Percentiles rank a stretch among this genome's conserved stretches.
phyloP scores from a whole-genome alignment of 1,284 basidiomycete genomes.

The Moesziomyces aphidis region DNA sequence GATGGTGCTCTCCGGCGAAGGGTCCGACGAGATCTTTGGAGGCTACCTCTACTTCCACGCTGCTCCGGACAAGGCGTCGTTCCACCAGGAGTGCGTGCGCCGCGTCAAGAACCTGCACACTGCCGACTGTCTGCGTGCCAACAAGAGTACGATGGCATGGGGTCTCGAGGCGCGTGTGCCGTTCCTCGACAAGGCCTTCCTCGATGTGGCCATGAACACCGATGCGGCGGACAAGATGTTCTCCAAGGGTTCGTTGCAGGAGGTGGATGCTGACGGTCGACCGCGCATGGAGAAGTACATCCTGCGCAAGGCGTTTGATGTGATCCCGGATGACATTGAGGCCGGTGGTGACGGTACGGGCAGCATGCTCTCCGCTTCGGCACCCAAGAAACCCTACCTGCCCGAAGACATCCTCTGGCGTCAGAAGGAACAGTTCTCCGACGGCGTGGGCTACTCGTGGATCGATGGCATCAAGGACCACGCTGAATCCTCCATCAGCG shows the following conservation, averaged over 20 bases:
- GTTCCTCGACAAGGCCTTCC: slow-evolving; percentile 96
- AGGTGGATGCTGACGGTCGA: slow-evolving; percentile 73
- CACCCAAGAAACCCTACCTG: slow-evolving; percentile 77
- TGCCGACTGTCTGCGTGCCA: slow-evolving; percentile 95
- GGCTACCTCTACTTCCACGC: slow-evolving; percentile 99
- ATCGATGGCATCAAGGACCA: slow-evolving; percentile 99
- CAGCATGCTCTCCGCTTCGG: slow-evolving; percentile 11
- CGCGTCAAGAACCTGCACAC: slow-evolving; percentile 99
- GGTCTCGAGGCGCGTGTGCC: slow-evolving; percentile 98
- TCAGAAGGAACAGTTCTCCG: slow-evolving; percentile 99
- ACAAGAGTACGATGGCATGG: slow-evolving; percentile 99
- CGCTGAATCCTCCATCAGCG: slow-evolving; percentile 80
- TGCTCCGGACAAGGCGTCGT: slow-evolving; percentile 86
- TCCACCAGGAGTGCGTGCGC: slow-evolving; percentile 95
- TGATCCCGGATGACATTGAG: slow-evolving; percentile 80
- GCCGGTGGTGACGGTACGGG: slow-evolving; percentile 45
- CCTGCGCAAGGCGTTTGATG: slow-evolving; percentile 95
- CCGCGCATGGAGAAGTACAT: slow-evolving; percentile 78
- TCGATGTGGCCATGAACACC: slow-evolving; percentile 92
- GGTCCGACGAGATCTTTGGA: slow-evolving; percentile 97
- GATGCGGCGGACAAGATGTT: slow-evolving; percentile 92
- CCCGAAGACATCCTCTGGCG: slow-evolving; percentile 96
- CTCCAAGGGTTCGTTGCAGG: slow-evolving; percentile 81
- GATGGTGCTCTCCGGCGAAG: slow-evolving; percentile 99
- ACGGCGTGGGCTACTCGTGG: slow-evolving; percentile 99